Evolutionary conservation across 2,329 filamentous ascomycete genomes (phyloP).

Genomic region (Phyllosticta citribraziliensis): DNA sequence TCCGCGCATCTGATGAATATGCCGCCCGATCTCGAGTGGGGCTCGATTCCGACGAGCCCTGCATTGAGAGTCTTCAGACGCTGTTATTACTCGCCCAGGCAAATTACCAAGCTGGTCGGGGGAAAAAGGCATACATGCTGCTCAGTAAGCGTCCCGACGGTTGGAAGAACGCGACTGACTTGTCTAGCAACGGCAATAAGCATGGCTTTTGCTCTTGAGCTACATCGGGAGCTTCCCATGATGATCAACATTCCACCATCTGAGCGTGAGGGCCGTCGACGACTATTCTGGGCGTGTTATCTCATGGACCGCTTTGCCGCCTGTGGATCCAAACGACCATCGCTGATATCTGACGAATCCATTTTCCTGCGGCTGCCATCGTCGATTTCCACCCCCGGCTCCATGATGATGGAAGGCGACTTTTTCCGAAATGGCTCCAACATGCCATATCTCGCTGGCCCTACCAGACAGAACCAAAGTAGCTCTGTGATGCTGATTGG

Average conservation of each 20-base stretch:
- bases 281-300: conserved; percentile 86
- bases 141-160: conserved; percentile 45
- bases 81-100: conserved; percentile 66
- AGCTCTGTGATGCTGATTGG: conserved; percentile 75
- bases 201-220: conserved; percentile 73
- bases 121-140: conserved; percentile 81
- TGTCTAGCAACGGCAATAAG: conserved; percentile 59
- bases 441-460: conserved; percentile 59
- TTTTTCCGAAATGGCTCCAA: conserved; percentile 75
- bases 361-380: conserved; percentile 67
- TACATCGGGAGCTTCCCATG: conserved; percentile 65
- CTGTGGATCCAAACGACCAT: conserved; percentile 72
- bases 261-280: conserved; percentile 66
- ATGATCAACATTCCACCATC: conserved; percentile 52
- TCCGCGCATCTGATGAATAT: conserved; percentile 62
- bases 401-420: conserved; percentile 61
- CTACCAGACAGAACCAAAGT: conserved; percentile 61
- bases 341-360: conserved; percentile 67
- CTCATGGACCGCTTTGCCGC: conserved; percentile 75
- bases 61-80: conserved; percentile 66
- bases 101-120: conserved; percentile 66
- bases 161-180: conserved; percentile 13
- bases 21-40: conserved; percentile 58
- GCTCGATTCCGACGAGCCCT: conserved; percentile 72
- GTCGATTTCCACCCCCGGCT: conserved; percentile 54